Conservation (phyloP, 2,329 filamentous ascomycete species). For the Cercospora brassicicola region DNA sequence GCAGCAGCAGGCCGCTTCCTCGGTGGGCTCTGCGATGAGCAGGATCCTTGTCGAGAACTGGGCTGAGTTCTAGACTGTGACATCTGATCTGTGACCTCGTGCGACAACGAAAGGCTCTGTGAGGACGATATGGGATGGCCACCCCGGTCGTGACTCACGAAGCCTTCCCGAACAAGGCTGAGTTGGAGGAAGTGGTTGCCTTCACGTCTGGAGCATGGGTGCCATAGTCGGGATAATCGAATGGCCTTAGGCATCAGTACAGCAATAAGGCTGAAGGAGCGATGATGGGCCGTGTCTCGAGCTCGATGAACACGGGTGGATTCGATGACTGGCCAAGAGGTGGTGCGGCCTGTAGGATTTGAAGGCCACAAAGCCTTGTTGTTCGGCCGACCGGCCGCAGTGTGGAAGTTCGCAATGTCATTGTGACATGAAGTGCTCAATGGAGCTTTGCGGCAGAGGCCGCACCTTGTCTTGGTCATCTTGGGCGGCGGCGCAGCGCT, state of each 20-base stretch:
- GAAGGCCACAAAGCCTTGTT: background rate
- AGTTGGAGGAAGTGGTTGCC: background rate
- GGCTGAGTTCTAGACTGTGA: background rate
- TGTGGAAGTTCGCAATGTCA: background rate
- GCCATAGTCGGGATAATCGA: background rate
- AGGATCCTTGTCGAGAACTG: background rate
- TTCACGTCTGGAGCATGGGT: background rate
- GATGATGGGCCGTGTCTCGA: background rate
- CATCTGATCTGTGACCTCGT: background rate
- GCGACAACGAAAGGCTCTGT: background rate
- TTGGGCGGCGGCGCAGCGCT: slow-evolving; percentile 4
- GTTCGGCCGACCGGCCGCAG: background rate
- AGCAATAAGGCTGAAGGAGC: slow-evolving; percentile 9
- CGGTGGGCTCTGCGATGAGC: background rate
- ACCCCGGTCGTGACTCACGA: background rate
- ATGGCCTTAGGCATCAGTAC: slow-evolving; percentile 1
- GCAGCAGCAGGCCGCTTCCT: background rate
- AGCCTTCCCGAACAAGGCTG: background rate
- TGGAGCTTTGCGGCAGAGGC: background rate
- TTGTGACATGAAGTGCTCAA: background rate
- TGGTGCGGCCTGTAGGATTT: background rate
- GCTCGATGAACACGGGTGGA: background rate
- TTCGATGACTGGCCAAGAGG: background rate
- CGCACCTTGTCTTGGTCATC: background rate
- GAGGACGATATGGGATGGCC: background rate